Evolutionary conservation across 2,329 filamentous ascomycete species (phyloP).

Genomic region (Ambrosiella xylebori): DNA sequence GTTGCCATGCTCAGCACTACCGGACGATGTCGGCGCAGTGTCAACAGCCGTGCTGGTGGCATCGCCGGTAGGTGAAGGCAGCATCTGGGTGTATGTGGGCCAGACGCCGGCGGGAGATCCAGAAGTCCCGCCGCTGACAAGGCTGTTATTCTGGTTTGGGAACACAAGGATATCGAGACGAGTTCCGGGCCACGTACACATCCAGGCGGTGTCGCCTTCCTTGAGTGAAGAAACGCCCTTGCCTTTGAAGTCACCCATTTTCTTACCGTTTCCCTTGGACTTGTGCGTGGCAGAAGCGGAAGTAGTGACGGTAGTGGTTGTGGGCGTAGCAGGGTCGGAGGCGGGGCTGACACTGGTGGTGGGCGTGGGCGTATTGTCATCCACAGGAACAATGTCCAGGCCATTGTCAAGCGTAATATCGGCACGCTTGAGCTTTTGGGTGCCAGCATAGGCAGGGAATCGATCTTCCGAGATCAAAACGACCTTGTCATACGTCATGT

Average conservation of each 20-base stretch:
- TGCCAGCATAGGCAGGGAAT: conserved; percentile 17
- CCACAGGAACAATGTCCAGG: conserved; percentile 14
- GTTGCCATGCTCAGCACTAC: neutral
- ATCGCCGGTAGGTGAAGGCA: conserved; percentile 9
- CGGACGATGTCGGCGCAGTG: neutral
- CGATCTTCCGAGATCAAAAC: conserved; percentile 32
- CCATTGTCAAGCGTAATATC: conserved; percentile 4
- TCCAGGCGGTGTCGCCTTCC: conserved; percentile 37
- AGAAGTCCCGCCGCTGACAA: conserved; percentile 10
- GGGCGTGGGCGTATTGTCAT: conserved; percentile 3
- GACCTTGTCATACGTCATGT: conserved; percentile 36
- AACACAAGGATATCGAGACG: conserved; percentile 41
- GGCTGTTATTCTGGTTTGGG: conserved; percentile 32
- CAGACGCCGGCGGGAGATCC: neutral
- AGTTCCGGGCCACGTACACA: conserved; percentile 41
- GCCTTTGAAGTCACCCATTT: conserved; percentile 20
- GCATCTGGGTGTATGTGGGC: conserved; percentile 8
- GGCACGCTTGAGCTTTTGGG: conserved; percentile 15
- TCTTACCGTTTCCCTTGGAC: neutral
- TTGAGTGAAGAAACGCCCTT: conserved; percentile 21
- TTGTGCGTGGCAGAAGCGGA: conserved; percentile 5
- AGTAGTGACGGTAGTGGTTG: conserved; percentile 6
- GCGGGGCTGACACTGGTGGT: neutral
- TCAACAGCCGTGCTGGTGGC: neutral
- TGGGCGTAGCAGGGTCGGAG: conserved; percentile 5